Conservation (phyloP, 805 yeast genomes). For the Diddensiella caesifluorescens region DNA sequence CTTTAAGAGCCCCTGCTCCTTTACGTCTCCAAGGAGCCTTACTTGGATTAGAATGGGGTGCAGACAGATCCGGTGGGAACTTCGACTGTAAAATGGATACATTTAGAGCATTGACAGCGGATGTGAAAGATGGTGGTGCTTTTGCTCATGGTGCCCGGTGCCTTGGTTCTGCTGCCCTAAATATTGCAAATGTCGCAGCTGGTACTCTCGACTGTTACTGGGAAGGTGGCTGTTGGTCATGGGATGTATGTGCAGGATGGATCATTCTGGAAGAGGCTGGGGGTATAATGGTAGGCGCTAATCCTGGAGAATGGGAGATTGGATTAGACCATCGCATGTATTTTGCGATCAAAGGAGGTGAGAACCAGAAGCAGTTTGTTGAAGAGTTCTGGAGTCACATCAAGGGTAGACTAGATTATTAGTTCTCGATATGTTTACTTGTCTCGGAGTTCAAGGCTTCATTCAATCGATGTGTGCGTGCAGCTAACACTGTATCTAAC, state of each 20-base stretch:
- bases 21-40: slow-evolving; percentile 47
- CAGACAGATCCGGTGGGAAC: slow-evolving; percentile 49
- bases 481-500: too few species aligned
- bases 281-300: slow-evolving; percentile 51
- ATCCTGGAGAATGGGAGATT: slow-evolving; percentile 44
- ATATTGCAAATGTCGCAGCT: slow-evolving; percentile 51
- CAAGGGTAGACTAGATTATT: slow-evolving; percentile 41
- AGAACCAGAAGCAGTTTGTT: slow-evolving; percentile 41
- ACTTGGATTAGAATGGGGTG: slow-evolving; percentile 56
- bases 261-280: slow-evolving; percentile 56
- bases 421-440: too few species aligned
- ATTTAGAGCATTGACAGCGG: slow-evolving; percentile 40
- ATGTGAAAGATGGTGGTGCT: slow-evolving; percentile 44
- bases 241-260: slow-evolving; percentile 72
- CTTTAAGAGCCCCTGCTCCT: slow-evolving; percentile 33
- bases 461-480: too few species aligned
- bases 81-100: slow-evolving; percentile 47
- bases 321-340: slow-evolving; percentile 48
- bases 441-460: too few species aligned
- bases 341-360: slow-evolving; percentile 53
- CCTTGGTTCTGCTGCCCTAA: slow-evolving; percentile 62
- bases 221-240: slow-evolving; percentile 64
- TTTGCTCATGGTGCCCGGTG: slow-evolving; percentile 58
- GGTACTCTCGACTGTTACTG: slow-evolving; percentile 59
- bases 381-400: slow-evolving; percentile 48